A percentile compares a stretch with the other conserved stretches of the same genome.
phyloP scores from a whole-genome alignment of 2,329 filamentous ascomycete genomes.

The Clarireedia sp. region DNA sequence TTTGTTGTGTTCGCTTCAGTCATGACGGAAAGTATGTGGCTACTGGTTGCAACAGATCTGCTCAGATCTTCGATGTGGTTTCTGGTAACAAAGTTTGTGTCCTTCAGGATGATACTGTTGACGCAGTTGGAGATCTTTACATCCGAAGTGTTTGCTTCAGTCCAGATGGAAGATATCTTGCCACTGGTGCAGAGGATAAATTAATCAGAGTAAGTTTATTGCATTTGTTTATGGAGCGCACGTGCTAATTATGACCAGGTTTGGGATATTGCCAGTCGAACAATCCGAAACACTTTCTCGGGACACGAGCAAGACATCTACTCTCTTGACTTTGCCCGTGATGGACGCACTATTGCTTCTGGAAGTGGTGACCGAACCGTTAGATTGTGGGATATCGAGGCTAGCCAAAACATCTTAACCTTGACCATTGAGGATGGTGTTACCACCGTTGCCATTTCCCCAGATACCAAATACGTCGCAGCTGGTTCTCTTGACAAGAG shows the following conservation, averaged over 20 bases:
- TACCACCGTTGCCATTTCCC: slow-evolving; percentile 94
- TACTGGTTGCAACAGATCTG: slow-evolving; percentile 95
- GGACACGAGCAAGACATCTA: slow-evolving; percentile 99
- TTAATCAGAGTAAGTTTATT: slow-evolving; percentile 71
- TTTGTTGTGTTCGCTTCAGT: slow-evolving; percentile 97
- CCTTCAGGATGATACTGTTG: slow-evolving; percentile 79
- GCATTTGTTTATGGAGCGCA: neutral
- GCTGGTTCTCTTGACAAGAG: slow-evolving; percentile 96
- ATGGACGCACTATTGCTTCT: slow-evolving; percentile 89
- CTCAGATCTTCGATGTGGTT: slow-evolving; percentile 95
- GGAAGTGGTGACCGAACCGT: slow-evolving; percentile 93
- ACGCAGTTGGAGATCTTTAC: slow-evolving; percentile 86
- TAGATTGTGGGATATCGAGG: slow-evolving; percentile 90
- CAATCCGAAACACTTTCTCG: slow-evolving; percentile 87
- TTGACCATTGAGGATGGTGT: slow-evolving; percentile 94
- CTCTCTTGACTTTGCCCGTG: slow-evolving; percentile 87
- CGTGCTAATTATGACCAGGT: slow-evolving; percentile 48
- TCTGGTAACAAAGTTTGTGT: slow-evolving; percentile 83
- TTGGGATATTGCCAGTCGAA: slow-evolving; percentile 81
- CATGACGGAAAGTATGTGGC: slow-evolving; percentile 92
- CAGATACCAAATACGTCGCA: slow-evolving; percentile 87
- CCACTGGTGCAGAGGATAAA: slow-evolving; percentile 96
- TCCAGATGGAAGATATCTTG: slow-evolving; percentile 86
- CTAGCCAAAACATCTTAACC: slow-evolving; percentile 71
- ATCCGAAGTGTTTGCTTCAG: slow-evolving; percentile 98